A percentile compares a stretch with the other conserved stretches of the same genome.
These are phyloP conservation scores for Colletotrichum siamense DNA, from an alignment of 2,329 filamentous ascomycete genomes.

Conservation along the genomic window DNA sequence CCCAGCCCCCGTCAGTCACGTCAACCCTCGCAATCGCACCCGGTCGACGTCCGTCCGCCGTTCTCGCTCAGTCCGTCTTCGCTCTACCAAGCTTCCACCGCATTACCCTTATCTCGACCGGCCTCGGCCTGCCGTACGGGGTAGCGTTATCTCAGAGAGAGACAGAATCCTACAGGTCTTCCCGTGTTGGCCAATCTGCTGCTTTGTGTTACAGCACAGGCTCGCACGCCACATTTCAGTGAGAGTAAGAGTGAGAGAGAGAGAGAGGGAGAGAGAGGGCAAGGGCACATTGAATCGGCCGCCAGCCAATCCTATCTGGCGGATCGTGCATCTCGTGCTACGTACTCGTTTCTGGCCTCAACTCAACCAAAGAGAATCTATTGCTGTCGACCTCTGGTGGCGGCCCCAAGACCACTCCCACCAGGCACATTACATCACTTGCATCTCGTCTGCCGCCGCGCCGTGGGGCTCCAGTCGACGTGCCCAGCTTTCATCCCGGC, in stretches of 20 bases:
- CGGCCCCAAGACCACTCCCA: background rate
- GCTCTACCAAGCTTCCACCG: background rate
- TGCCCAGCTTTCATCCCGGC: constrained; percentile 7
- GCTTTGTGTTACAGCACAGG: constrained; percentile 1
- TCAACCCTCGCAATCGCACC: constrained; percentile 13
- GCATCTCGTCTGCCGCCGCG: constrained; percentile 5
- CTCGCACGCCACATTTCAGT: background rate
- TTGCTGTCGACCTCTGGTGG: constrained; percentile 2
- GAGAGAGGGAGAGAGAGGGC: background rate
- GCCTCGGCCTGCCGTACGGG: background rate
- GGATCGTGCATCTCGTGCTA: constrained; percentile 14
- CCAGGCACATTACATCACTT: constrained; percentile 22
- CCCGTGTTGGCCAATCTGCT: background rate
- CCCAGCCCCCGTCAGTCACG: constrained; percentile 3
- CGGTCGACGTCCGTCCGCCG: background rate
- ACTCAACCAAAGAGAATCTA: background rate
- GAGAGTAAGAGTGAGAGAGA: background rate
- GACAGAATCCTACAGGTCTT: background rate
- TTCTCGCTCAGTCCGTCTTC: background rate
- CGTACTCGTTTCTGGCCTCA: background rate
- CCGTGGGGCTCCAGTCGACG: constrained; percentile 1
- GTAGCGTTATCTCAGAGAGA: constrained; percentile 5
- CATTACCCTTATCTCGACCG: constrained; percentile 7
- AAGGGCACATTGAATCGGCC: background rate
- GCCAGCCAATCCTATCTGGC: constrained; percentile 2